A percentile compares a stretch with the other conserved stretches of the same genome.
phyloP scores from a whole-genome alignment of 1,284 basidiomycete genomes.

The Trichosporon ovoides region DNA sequence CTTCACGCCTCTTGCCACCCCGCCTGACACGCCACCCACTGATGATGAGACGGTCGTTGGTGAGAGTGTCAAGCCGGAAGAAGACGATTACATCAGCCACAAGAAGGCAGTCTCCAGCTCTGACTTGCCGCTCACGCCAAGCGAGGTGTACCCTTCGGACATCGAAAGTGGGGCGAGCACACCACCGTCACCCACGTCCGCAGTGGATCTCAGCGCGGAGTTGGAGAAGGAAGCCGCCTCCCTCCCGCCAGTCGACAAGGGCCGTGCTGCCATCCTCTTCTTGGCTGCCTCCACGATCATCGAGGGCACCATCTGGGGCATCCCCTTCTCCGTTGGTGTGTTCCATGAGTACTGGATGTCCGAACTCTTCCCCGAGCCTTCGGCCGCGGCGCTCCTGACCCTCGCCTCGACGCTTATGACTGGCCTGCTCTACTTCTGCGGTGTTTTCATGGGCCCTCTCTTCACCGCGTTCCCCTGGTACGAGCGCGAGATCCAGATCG shows the following conservation, averaged over 20 bases:
- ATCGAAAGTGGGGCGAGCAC: not conserved
- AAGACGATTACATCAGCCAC: not conserved
- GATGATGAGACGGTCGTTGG: not conserved
- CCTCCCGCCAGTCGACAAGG: slow-evolving; percentile 41
- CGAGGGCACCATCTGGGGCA: slow-evolving; percentile 42
- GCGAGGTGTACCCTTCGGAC: not conserved
- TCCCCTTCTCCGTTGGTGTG: slow-evolving; percentile 45
- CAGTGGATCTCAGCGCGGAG: not conserved
- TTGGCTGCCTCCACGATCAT: slow-evolving; percentile 36
- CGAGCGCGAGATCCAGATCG: slow-evolving; percentile 16
- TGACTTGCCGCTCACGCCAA: not conserved
- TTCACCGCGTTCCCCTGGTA: slow-evolving; percentile 18
- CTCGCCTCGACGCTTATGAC: slow-evolving; percentile 43
- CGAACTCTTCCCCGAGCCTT: slow-evolving; percentile 32
- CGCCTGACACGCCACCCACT: not conserved
- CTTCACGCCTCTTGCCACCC: slow-evolving; percentile 2
- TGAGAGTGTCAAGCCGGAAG: no score
- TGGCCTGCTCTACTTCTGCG: slow-evolving; percentile 44
- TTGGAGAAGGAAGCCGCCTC: slow-evolving; percentile 2
- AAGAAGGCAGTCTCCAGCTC: not conserved
- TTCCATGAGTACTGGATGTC: slow-evolving; percentile 43
- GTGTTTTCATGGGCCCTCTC: slow-evolving; percentile 34
- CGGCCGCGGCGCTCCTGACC: slow-evolving; percentile 20
- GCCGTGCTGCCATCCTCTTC: slow-evolving; percentile 40
- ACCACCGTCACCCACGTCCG: not conserved